Percentiles rank a stretch among this genome's conserved stretches.
phyloP scores from a whole-genome alignment of 2,329 filamentous ascomycete species.

The Ophiosphaerella herpotricha region DNA sequence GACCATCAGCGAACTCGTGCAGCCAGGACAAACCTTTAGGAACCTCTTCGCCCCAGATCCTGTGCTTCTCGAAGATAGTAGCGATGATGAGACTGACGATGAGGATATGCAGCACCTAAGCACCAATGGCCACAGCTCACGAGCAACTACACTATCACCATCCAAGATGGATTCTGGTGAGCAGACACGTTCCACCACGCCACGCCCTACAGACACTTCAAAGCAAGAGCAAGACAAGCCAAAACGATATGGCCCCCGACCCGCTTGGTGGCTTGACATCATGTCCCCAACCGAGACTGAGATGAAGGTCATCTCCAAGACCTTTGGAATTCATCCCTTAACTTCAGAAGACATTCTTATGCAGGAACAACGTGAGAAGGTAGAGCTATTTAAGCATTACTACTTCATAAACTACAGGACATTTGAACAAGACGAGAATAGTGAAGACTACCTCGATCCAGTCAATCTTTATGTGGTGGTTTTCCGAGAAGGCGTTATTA shows the following conservation, averaged over 20 bases:
- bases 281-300: slow-evolving; percentile 88
- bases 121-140: slow-evolving; percentile 32
- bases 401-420: slow-evolving; percentile 99
- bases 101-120: slow-evolving; percentile 41
- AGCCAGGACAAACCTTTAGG: slow-evolving; percentile 80
- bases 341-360: slow-evolving; percentile 97
- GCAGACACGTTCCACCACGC: slow-evolving; percentile 57
- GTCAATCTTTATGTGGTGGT: slow-evolving; percentile 98
- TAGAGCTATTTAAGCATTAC: slow-evolving; percentile 95
- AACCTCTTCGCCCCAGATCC: slow-evolving; percentile 92
- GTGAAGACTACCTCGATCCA: slow-evolving; percentile 88
- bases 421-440: slow-evolving; percentile 92
- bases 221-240: slow-evolving; percentile 36
- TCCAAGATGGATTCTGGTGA: slow-evolving; percentile 41
- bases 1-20: slow-evolving; percentile 89
- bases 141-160: slow-evolving; percentile 37
- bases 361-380: slow-evolving; percentile 96
- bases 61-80: slow-evolving; percentile 64
- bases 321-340: slow-evolving; percentile 93
- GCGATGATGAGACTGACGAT: slow-evolving; percentile 67
- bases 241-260: slow-evolving; percentile 71
- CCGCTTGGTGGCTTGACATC: slow-evolving; percentile 96
- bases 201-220: slow-evolving; percentile 51
- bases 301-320: slow-evolving; percentile 90
- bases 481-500: slow-evolving; percentile 92